phyloP scores from a whole-genome alignment of 768 basidiomycete genomes.

The Tephrocybe sp. region DNA sequence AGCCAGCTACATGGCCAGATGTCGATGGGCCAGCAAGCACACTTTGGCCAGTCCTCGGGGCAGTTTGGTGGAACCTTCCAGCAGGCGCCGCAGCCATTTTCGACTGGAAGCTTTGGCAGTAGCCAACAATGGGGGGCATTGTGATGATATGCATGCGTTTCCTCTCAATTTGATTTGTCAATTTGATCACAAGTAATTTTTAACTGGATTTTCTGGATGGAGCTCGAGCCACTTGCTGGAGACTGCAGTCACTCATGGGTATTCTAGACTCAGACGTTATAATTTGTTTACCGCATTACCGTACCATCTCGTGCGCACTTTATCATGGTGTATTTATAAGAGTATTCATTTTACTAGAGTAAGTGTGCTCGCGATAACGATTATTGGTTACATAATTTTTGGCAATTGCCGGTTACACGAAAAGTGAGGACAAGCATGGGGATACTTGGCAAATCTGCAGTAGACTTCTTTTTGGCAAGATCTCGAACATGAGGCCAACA shows the following conservation, averaged over 20 bases:
- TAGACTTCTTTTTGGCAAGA: no score
- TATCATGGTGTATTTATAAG: no score
- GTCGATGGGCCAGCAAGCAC: conserved; percentile 10
- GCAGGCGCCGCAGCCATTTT: conserved; percentile 16
- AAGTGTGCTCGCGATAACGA: no score
- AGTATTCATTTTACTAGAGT: no score
- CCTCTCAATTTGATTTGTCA: neutral
- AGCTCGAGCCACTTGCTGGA: neutral
- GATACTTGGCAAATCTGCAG: no score
- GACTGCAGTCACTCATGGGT: neutral
- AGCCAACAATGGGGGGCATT: conserved; percentile 40
- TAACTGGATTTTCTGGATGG: neutral
- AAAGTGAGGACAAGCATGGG: no score
- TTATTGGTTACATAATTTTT: no score
- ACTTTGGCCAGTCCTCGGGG: conserved; percentile 14
- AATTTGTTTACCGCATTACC: neutral
- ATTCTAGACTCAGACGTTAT: neutral
- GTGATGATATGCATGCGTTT: conserved; percentile 16
- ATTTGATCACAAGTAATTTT: neutral
- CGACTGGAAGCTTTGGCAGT: conserved; percentile 13
- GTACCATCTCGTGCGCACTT: no score
- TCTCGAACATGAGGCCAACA: no score
- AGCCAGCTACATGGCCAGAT: conserved; percentile 18
- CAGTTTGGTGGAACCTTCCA: conserved; percentile 22
- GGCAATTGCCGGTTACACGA: no score